Base-by-base conservation (phyloP, 2,329 filamentous ascomycete genomes). In the Talaromyces atroroseus region DNA sequence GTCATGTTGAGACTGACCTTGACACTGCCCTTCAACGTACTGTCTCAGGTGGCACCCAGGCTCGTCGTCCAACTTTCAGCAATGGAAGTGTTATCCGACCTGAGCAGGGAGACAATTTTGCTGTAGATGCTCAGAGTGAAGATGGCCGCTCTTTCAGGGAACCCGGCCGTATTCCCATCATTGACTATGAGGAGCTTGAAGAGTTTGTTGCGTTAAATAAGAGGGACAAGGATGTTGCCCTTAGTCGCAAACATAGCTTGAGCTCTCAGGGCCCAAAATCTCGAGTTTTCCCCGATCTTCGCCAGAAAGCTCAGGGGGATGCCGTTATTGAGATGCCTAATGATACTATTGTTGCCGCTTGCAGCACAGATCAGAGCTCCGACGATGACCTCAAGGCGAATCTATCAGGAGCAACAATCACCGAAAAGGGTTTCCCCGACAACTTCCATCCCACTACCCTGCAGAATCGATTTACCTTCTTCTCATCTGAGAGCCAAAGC, bases 151-250 rank as follows among this genome's bases (percentile, higher is more conserved):
- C 86, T n/a, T 82, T 85, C 61, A 85, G 88, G 45, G 85, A 89
- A 58, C 83, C 86, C n/a, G 85, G 88, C 60, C 88, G 90, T 66
- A 85, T 92, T 2, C 86, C 89, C 58, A 90, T 91, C 63, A 86
- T 87, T 60, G 92, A 97, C 71, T 97, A 92, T 65, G 92, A 97
- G 66, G 92, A 92, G 62, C 80, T 99, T 32, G 92, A 99, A 70
- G 90, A 90, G 63, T 97, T 96, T 65, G 88, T 97, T 32, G 84
- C 82, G 52, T 80, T 88, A 47, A 80, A 68, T 58, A 70, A 71
- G 52, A 68, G 71, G 81, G 83, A 65, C 73, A 78, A 66, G 77
- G 77, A 63, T 23, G 32, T 61, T 21, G 58, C 60, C 24, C 63
- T 59, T 47, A 63, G 65, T 36, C 72, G 73, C 57, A 76, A 72